Conservation (phyloP, 2,329 filamentous ascomycete genomes). For the Ustulina deusta region DNA sequence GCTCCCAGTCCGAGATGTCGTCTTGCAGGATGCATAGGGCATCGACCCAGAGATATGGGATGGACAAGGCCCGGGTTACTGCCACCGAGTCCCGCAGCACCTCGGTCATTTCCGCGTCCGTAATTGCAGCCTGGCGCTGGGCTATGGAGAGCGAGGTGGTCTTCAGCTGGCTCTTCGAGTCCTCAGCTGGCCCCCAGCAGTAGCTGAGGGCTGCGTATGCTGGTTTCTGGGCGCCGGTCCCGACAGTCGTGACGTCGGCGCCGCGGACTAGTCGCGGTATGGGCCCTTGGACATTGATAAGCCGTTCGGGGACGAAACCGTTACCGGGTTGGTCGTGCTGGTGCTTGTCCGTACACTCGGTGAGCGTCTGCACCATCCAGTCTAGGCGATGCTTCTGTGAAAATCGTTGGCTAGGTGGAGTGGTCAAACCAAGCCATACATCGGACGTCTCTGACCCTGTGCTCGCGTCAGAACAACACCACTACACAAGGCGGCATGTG, state of each 20-base stretch:
- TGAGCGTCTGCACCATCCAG: conserved; percentile 7
- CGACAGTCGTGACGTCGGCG: not conserved
- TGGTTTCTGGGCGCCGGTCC: not conserved
- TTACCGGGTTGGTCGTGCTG: not conserved
- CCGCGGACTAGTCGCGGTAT: not conserved
- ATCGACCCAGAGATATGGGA: conserved; percentile 27
- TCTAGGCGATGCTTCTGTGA: not conserved
- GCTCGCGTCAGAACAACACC: not conserved
- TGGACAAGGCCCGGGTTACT: conserved; percentile 3
- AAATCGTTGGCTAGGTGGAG: conserved; percentile 6
- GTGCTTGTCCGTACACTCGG: conserved; percentile 2
- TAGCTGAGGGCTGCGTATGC: conserved; percentile 5
- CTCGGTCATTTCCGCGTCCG: conserved; percentile 7
- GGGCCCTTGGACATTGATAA: not conserved
- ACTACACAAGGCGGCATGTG: not conserved
- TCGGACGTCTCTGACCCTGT: conserved; percentile 3
- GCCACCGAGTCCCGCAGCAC: conserved; percentile 2
- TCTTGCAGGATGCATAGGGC: conserved; percentile 28
- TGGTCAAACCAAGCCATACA: conserved; percentile 1
- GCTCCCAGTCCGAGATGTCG: conserved; percentile 21
- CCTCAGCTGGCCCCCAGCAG: conserved; percentile 1
- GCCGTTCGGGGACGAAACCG: not conserved
- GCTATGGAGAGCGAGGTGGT: not conserved
- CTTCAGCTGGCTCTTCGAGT: not conserved
- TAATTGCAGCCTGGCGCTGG: not conserved